Base-by-base conservation (phyloP, 2,329 filamentous ascomycete species). In the Trichoderma pleuroti region DNA sequence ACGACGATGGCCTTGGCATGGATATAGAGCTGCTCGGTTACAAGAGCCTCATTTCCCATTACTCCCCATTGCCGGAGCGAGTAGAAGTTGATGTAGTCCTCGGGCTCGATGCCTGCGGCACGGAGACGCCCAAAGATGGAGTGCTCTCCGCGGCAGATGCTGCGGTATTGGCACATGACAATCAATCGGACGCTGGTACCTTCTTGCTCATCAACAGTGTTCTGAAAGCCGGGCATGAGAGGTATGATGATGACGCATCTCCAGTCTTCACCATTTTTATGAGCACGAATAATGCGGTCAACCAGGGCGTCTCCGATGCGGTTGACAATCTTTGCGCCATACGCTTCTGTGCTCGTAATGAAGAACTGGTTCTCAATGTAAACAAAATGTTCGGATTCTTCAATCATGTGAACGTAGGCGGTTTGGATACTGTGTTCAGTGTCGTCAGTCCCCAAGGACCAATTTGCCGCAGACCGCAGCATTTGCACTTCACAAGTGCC, bases 321-420 rank as follows among this genome's bases (percentile, higher is more conserved):
- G 80, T 99, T 99, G 79, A 93, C 88, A 73, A 99, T 96, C 78
- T 91, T 93, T 14, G 92, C 93, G 66, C 92, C 92, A 75, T 97
- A 90, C 6, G 94, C 94, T 77, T 96, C 92, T 64, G 93, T 96
- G 74, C 93, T 97, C 42, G 93, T 97, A 80, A 99, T 92, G 83
- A 97, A 99, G 82, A 98, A 99, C 78, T 99, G 96, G 78, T 99
- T 99, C 80, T 99, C 96, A 74, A 98, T 97, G 81, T 99, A 98
- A 65, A 98, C 93, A 77, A 98, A 97, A 80, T 98, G 96, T 61
- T 99, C 93, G 2, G 94, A 98, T 74, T 95, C 92, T 74, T 96
- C 91, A 75, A 99, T 99, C 84, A 97, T 90, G 79, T 97, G 96
- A 75, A 97, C 88, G 77, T 98, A 98, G 4, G 96, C 95, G 73